Conservation (phyloP, 1,284 basidiomycete species). For the Apiotrichum siamense region DNA sequence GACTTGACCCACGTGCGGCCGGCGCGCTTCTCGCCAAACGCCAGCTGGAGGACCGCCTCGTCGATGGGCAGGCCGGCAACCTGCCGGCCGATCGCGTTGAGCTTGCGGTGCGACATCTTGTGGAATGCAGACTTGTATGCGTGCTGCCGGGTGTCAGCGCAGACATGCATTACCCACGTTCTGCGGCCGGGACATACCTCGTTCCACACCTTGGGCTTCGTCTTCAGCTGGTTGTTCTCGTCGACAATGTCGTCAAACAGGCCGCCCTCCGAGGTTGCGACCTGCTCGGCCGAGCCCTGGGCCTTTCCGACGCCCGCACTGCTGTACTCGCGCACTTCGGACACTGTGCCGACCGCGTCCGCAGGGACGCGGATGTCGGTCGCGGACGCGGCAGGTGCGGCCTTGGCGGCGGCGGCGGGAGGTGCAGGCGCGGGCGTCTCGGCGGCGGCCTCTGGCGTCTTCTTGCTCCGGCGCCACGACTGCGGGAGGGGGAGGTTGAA, state of each 20-base stretch:
- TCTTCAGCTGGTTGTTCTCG: constrained; percentile 7
- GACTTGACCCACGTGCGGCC: constrained; percentile 71
- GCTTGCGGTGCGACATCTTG: constrained; percentile 87
- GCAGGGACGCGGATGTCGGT: too few relatives aligned
- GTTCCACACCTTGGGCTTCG: constrained; percentile 27
- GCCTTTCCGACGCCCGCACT: too few relatives aligned
- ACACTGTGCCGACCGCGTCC: too few relatives aligned
- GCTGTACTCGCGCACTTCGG: too few relatives aligned
- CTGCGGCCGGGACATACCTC: constrained; percentile 13
- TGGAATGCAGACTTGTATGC: constrained; percentile 65
- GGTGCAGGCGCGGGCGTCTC: background rate
- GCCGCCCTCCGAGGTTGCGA: background rate
- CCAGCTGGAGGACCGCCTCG: constrained; percentile 92
- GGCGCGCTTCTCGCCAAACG: constrained; percentile 86
- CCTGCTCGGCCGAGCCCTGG: too few relatives aligned
- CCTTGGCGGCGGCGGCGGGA: background rate
- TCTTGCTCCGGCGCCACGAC: constrained; percentile 11
- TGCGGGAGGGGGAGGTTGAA: constrained; percentile 10
- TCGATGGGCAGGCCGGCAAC: constrained; percentile 85
- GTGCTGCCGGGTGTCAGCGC: constrained; percentile 23
- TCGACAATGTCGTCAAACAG: constrained; percentile 10
- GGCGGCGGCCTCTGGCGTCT: background rate
- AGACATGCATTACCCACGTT: too few relatives aligned
- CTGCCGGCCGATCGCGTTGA: constrained; percentile 80
- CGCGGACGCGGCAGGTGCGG: too few relatives aligned